Conservation (phyloP, 2,329 filamentous ascomycete genomes). For the Emergomyces pasteurianus region DNA sequence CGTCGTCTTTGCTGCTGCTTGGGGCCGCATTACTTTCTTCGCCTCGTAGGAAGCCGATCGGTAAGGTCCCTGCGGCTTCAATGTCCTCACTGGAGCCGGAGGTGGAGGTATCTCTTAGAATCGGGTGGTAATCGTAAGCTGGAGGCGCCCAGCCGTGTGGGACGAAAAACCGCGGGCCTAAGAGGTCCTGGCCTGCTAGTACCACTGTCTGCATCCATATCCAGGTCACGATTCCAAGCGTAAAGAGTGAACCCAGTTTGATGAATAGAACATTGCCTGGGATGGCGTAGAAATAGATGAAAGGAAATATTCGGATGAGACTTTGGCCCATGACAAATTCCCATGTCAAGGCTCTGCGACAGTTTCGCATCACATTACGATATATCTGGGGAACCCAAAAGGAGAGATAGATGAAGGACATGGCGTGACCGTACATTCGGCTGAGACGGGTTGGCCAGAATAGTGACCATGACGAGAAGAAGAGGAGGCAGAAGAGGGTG, state of each 20-base stretch:
- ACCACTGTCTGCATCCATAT: conserved; percentile 74
- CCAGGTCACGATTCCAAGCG: conserved; percentile 59
- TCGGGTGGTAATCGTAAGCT: conserved; percentile 84
- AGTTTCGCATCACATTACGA: conserved; percentile 82
- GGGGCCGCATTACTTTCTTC: conserved; percentile 28
- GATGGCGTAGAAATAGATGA: conserved; percentile 74
- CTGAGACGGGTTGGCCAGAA: conserved; percentile 44
- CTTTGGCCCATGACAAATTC: conserved; percentile 81
- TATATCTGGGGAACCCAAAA: conserved; percentile 89
- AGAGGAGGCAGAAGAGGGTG: conserved; percentile 44
- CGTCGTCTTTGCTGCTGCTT: conserved; percentile 6
- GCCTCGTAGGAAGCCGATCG: conserved; percentile 57
- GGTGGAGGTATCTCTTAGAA: conserved; percentile 46
- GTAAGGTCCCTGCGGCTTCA: conserved; percentile 62
- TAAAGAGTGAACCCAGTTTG: conserved; percentile 52
- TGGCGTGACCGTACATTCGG: conserved; percentile 45
- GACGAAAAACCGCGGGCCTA: conserved; percentile 81
- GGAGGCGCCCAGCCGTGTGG: conserved; percentile 53
- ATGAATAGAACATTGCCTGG: conserved; percentile 72
- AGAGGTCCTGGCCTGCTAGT: conserved; percentile 67
- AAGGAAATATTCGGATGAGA: conserved; percentile 61
- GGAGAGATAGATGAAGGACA: conserved; percentile 69
- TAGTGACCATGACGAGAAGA: conserved; percentile 48
- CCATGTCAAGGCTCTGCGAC: conserved; percentile 81
- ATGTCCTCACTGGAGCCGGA: conserved; percentile 53